A percentile compares a stretch with the other conserved stretches of the same genome.
Evolutionary conservation across 768 basidiomycete genomes (phyloP).

Genomic region (Macrolepiota fuliginosa): DNA sequence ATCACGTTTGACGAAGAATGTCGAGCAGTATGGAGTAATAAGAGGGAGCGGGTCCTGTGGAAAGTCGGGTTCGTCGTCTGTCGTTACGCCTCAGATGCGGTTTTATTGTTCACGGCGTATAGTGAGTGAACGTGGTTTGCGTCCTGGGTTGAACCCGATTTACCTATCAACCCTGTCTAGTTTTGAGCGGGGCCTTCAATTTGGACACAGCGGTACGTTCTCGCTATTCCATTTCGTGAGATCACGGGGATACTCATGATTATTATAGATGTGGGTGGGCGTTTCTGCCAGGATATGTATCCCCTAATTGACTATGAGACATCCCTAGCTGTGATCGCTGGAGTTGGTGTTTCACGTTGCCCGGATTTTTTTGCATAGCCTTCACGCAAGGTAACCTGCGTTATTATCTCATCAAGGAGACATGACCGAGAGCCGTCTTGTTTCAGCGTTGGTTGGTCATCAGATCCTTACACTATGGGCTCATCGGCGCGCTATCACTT

Average conservation of each 20-base stretch:
- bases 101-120: slow-evolving; percentile 2
- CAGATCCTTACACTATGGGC: slow-evolving; percentile 10
- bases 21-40: slow-evolving; percentile 1
- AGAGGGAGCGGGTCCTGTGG: not conserved
- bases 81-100: slow-evolving; percentile 4
- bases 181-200: not conserved
- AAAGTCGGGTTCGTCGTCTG: not conserved
- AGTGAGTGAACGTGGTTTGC: not conserved
- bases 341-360: slow-evolving; percentile 1
- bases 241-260: not conserved
- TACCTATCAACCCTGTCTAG: not conserved
- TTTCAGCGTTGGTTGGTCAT: slow-evolving; percentile 1
- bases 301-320: not conserved
- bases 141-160: not conserved
- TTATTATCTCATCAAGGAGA: too few relatives aligned
- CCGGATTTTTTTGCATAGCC: not conserved
- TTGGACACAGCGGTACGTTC: not conserved
- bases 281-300: not conserved
- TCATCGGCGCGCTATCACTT: not conserved
- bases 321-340: not conserved
- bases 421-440: not conserved
- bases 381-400: not conserved
- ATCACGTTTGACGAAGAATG: slow-evolving; percentile 11
- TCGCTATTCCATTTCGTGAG: too few relatives aligned
- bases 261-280: not conserved